These are phyloP conservation scores for Penicillium concentricum DNA, from an alignment of 2,329 filamentous ascomycete species.

Conservation along the genomic window DNA sequence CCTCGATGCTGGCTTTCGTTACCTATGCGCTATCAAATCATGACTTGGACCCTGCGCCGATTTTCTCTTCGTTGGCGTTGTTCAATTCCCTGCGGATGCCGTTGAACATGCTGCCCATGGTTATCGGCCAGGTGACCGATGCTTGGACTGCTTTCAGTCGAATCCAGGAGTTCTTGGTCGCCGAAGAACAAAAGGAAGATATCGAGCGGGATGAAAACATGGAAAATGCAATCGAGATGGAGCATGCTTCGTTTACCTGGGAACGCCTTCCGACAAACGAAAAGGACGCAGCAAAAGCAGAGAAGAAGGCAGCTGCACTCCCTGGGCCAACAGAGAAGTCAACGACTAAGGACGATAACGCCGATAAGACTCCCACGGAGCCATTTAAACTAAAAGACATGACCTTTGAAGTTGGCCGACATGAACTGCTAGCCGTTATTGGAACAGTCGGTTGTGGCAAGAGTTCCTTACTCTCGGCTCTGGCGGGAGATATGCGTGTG, in stretches of 20 bases:
- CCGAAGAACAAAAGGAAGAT: constrained; percentile 79
- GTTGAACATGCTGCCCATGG: constrained; percentile 81
- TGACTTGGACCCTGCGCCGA: constrained; percentile 66
- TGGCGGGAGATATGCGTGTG: constrained; percentile 83
- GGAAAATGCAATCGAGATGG: constrained; percentile 64
- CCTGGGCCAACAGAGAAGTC: constrained; percentile 12
- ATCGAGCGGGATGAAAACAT: constrained; percentile 56
- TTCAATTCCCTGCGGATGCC: constrained; percentile 92
- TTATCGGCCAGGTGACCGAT: constrained; percentile 86
- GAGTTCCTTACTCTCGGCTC: constrained; percentile 79
- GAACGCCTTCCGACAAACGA: constrained; percentile 51
- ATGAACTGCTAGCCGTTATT: constrained; percentile 62
- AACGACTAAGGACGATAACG: constrained; percentile 11
- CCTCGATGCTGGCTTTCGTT: constrained; percentile 93
- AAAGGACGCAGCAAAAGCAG: constrained; percentile 12
- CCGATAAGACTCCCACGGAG: constrained; percentile 21
- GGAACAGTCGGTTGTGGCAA: constrained; percentile 74
- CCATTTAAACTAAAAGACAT: constrained; percentile 45
- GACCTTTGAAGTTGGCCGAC: constrained; percentile 35
- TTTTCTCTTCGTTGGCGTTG: constrained; percentile 90
- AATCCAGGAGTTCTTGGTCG: constrained; percentile 82
- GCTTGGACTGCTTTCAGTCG: constrained; percentile 80
- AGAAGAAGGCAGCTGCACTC: constrained; percentile 48
- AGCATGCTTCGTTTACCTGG: constrained; percentile 65
- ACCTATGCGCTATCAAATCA: constrained; percentile 68